phyloP scores from a whole-genome alignment of 2,329 filamentous ascomycete species.

The Talaromyces sp. region DNA sequence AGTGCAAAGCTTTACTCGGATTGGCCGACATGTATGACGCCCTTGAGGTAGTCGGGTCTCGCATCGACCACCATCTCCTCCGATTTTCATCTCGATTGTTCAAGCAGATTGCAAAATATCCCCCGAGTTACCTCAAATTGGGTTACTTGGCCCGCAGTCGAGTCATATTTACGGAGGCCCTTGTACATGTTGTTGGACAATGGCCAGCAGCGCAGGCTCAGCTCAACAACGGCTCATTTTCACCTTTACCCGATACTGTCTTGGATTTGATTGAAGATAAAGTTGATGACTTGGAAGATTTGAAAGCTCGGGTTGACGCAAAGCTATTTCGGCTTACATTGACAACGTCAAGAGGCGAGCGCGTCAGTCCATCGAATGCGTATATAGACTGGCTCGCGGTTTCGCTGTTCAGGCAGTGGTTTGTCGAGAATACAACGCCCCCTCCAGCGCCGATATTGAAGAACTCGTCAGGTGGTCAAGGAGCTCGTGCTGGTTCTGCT shows the following conservation, averaged over 20 bases:
- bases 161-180: slow-evolving; percentile 78
- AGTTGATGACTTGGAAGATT: slow-evolving; percentile 83
- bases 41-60: slow-evolving; percentile 76
- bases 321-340: slow-evolving; percentile 78
- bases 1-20: slow-evolving; percentile 84
- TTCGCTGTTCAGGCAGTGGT: slow-evolving; percentile 84
- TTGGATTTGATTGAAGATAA: slow-evolving; percentile 92
- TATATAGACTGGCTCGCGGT: slow-evolving; percentile 90
- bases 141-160: slow-evolving; percentile 81
- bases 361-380: slow-evolving; percentile 71
- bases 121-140: slow-evolving; percentile 83
- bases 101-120: slow-evolving; percentile 96
- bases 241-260: slow-evolving; percentile 66
- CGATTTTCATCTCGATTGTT: slow-evolving; percentile 87
- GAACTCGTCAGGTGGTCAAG: slow-evolving; percentile 24
- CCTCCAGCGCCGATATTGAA: slow-evolving; percentile 53
- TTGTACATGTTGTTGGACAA: slow-evolving; percentile 91
- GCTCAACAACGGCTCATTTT: slow-evolving; percentile 55
- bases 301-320: slow-evolving; percentile 72
- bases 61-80: slow-evolving; percentile 88
- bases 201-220: slow-evolving; percentile 81
- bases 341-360: slow-evolving; percentile 73
- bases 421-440: slow-evolving; percentile 82
- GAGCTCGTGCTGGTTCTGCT: slow-evolving; percentile 15
- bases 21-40: slow-evolving; percentile 96